phyloP scores from a whole-genome alignment of 225 moss, liverwort and hornwort species.

The Straminergon stramineum region DNA sequence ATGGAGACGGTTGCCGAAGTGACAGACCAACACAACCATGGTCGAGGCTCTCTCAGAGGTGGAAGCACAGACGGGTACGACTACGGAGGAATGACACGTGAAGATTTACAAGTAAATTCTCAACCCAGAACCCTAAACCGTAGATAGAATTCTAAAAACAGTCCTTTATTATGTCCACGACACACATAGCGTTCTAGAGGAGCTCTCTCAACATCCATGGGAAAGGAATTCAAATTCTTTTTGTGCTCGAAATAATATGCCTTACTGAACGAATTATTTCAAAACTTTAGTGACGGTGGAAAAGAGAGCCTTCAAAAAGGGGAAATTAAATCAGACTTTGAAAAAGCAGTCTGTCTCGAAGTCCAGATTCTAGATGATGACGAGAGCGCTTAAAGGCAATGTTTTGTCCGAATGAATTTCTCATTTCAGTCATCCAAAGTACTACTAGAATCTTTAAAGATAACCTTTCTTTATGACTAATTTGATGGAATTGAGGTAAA shows the following conservation, averaged over 20 bases:
- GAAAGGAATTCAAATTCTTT: neutral
- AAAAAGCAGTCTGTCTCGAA: too few species aligned
- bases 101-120: constrained; percentile 30
- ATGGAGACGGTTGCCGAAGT: constrained; percentile 63
- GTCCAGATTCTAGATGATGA: neutral
- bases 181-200: neutral
- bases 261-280: neutral
- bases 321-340: neutral
- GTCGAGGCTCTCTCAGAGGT: constrained; percentile 41
- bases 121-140: neutral
- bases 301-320: neutral
- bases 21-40: constrained; percentile 33
- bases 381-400: neutral
- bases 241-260: neutral
- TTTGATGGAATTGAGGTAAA: neutral
- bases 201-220: neutral
- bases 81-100: constrained; percentile 41
- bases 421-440: neutral
- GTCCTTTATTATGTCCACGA: neutral
- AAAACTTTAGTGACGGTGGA: neutral
- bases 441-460: neutral
- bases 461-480: neutral
- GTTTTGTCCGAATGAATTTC: neutral
- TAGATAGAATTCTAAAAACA: neutral
- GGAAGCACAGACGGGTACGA: constrained; percentile 52